These are phyloP conservation scores for Salix udensis DNA, from an alignment of 345 rosid genomes.

Conservation along the genomic window DNA sequence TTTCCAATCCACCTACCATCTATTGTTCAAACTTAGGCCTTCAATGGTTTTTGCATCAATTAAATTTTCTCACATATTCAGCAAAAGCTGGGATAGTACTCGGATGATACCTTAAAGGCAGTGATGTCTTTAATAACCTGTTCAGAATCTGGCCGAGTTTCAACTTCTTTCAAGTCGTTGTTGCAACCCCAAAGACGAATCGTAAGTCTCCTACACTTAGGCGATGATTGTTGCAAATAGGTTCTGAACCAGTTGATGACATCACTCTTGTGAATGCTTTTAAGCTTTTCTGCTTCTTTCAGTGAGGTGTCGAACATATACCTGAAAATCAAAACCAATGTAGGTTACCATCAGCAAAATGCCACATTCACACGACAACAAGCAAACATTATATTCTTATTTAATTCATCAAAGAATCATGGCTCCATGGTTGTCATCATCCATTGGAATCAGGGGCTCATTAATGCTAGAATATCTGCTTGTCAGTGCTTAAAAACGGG, in stretches of 20 bases:
- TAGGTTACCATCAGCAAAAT: neutral
- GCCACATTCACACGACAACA: too few relatives aligned
- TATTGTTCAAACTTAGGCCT: too few relatives aligned
- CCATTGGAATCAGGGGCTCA: too few relatives aligned
- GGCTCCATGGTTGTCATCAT: too few relatives aligned
- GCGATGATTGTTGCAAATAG: conserved; percentile 64
- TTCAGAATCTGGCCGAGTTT: conserved; percentile 27
- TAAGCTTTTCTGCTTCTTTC: conserved; percentile 74
- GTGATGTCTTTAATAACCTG: conserved; percentile 46
- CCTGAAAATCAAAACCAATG: conserved; percentile 33
- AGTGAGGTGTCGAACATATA: conserved; percentile 71
- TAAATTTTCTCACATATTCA: conserved; percentile 16
- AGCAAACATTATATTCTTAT: too few relatives aligned
- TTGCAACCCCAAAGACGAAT: conserved; percentile 96
- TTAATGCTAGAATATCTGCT: too few relatives aligned
- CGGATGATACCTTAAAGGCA: conserved; percentile 53
- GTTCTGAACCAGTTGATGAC: conserved; percentile 59
- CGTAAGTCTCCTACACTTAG: conserved; percentile 68
- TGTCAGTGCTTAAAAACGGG: neutral
- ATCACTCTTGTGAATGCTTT: conserved; percentile 54
- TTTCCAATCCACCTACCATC: too few relatives aligned
- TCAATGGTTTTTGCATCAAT: neutral
- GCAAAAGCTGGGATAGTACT: conserved; percentile 73
- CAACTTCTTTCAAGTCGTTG: conserved; percentile 41
- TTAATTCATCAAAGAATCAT: too few relatives aligned